Conservation (phyloP, 495 filamentous ascomycete genomes). For the Trichoderma reesei region DNA sequence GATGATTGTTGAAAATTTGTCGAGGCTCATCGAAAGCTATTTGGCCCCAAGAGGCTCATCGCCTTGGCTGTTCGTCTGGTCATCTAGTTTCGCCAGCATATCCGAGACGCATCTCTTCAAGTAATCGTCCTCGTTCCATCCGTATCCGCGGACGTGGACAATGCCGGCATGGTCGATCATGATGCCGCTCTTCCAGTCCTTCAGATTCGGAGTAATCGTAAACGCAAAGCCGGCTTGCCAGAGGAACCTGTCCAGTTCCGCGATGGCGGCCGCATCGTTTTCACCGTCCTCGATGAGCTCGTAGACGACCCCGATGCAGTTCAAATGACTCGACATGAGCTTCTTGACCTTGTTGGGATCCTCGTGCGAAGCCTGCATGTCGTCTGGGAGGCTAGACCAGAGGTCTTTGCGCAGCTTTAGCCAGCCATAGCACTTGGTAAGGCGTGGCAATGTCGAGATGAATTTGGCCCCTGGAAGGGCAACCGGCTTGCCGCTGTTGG, state of each 20-base stretch:
- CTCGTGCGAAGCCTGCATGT: background rate
- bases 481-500: background rate
- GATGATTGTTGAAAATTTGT: no score
- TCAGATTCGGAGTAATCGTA: background rate
- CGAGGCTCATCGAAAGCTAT: background rate
- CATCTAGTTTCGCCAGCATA: background rate
- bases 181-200: conserved; percentile 12
- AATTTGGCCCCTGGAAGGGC: background rate
- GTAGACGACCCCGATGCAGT: conserved; percentile 1
- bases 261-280: background rate
- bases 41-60: background rate
- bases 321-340: background rate
- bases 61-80: background rate
- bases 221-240: conserved; percentile 8
- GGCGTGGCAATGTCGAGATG: background rate
- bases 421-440: conserved; percentile 9
- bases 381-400: background rate
- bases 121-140: background rate
- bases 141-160: conserved; percentile 3
- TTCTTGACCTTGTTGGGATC: background rate
- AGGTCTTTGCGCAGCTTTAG: background rate
- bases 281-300: background rate
- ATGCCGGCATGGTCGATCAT: conserved; percentile 9
- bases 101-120: background rate
- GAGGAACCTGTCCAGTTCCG: background rate